These are phyloP conservation scores for Entonaema liquescens DNA, from an alignment of 495 filamentous ascomycete species.

Conservation along the genomic window DNA sequence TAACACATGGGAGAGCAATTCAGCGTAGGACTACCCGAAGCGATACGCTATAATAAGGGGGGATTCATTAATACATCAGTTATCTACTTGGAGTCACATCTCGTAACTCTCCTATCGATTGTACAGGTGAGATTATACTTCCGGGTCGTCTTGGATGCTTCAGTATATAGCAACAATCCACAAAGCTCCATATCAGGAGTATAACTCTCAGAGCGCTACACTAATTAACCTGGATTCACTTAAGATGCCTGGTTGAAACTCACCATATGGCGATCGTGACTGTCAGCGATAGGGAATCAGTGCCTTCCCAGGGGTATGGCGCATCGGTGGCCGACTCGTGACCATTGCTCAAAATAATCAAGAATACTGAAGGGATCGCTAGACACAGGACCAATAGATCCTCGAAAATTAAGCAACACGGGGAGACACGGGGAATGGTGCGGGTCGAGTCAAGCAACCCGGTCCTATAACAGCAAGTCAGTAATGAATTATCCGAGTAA, in stretches of 20 bases:
- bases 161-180: conserved; percentile 26
- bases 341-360: conserved; percentile 17
- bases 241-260: neutral
- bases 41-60: neutral
- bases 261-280: conserved; percentile 37
- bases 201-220: conserved; percentile 23
- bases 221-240: conserved; percentile 4
- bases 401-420: conserved; percentile 22
- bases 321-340: neutral
- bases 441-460: conserved; percentile 36
- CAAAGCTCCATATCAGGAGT: conserved; percentile 35
- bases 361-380: conserved; percentile 32
- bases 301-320: conserved; percentile 30
- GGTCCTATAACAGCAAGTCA: conserved; percentile 13
- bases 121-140: conserved; percentile 5
- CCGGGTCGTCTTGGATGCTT: conserved; percentile 19
- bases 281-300: conserved; percentile 23
- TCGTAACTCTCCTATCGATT: conserved; percentile 28
- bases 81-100: conserved; percentile 16
- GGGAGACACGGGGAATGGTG: conserved; percentile 34
- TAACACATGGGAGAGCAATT: neutral
- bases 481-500: neutral
- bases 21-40: neutral
- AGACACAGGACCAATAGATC: conserved; percentile 33
- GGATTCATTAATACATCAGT: conserved; percentile 1